Evolutionary conservation across 2,329 filamentous ascomycete species (phyloP).

Genomic region (Lachnellula cervina): DNA sequence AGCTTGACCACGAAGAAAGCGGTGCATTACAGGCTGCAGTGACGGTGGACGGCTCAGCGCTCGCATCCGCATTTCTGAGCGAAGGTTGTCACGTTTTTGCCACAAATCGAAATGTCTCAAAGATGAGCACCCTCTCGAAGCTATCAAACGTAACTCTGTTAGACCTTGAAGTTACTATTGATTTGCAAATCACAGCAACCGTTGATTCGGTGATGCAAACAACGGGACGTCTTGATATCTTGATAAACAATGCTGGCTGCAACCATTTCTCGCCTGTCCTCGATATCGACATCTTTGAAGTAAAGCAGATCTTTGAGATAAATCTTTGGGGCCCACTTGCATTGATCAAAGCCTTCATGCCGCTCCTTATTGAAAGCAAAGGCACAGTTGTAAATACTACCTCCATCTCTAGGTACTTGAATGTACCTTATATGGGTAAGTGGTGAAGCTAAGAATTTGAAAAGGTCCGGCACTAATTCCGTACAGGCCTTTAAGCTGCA

Average conservation of each 20-base stretch:
- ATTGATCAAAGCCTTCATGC: conserved; percentile 26
- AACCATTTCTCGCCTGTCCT: conserved; percentile 25
- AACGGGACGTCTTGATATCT: conserved; percentile 34
- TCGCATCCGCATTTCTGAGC: conserved; percentile 34
- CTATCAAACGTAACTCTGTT: conserved; percentile 28
- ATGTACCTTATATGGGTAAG: conserved; percentile 2
- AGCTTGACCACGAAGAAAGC: background rate
- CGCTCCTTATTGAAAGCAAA: conserved; percentile 11
- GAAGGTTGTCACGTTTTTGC: conserved; percentile 35
- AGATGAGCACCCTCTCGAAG: conserved; percentile 23
- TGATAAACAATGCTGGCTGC: conserved; percentile 40
- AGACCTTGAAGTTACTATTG: conserved; percentile 36
- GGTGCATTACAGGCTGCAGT: conserved; percentile 35
- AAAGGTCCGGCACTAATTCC: background rate
- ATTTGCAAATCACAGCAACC: conserved; percentile 31
- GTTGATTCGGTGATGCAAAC: conserved; percentile 29
- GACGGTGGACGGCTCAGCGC: conserved; percentile 35
- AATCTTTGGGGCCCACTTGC: conserved; percentile 29
- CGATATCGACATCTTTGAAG: conserved; percentile 26
- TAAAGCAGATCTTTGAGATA: conserved; percentile 27
- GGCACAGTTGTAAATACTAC: conserved; percentile 41
- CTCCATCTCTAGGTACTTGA: conserved; percentile 23
- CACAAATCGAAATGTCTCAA: conserved; percentile 33
- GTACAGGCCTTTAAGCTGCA: background rate
- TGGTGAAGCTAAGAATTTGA: background rate